phyloP scores from a whole-genome alignment of 2,329 filamentous ascomycete species.

The Phyllosticta citriasiana region DNA sequence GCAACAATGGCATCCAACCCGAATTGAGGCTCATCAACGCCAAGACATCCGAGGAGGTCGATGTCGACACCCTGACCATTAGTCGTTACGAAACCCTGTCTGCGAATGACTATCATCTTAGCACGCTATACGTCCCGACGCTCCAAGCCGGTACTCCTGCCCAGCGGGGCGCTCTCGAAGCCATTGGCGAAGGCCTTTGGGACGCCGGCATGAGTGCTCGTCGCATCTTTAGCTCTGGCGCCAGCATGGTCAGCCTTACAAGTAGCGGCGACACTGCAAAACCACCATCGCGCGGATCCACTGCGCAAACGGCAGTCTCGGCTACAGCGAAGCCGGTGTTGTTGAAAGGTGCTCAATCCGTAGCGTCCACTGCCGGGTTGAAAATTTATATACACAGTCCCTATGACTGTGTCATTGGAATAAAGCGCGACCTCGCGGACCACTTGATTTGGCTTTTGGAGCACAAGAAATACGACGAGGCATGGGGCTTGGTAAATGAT shows the following conservation, averaged over 20 bases:
- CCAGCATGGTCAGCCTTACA: slow-evolving; percentile 52
- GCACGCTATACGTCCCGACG: slow-evolving; percentile 67
- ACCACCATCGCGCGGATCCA: slow-evolving; percentile 7
- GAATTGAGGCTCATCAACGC: slow-evolving; percentile 89
- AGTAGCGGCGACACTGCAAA: slow-evolving; percentile 28
- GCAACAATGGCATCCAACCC: slow-evolving; percentile 71
- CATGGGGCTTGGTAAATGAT: slow-evolving; percentile 81
- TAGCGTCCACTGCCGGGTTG: slow-evolving; percentile 46
- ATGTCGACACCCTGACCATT: slow-evolving; percentile 76
- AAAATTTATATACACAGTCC: slow-evolving; percentile 95
- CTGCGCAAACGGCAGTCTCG: slow-evolving; percentile 11
- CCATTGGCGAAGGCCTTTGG: slow-evolving; percentile 71
- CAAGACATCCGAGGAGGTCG: slow-evolving; percentile 68
- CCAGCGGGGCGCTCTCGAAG: slow-evolving; percentile 65
- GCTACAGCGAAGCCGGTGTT: not conserved
- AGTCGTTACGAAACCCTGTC: slow-evolving; percentile 80
- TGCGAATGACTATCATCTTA: slow-evolving; percentile 84
- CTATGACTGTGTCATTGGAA: slow-evolving; percentile 89
- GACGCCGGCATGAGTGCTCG: slow-evolving; percentile 84
- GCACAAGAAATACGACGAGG: slow-evolving; percentile 68
- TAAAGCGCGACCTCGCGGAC: slow-evolving; percentile 76
- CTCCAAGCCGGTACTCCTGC: slow-evolving; percentile 48
- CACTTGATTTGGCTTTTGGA: slow-evolving; percentile 80
- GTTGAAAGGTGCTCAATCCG: slow-evolving; percentile 32
- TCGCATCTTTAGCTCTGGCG: slow-evolving; percentile 75